Base-by-base conservation (phyloP, 2,329 filamentous ascomycete genomes). In the Fusarium sp. region DNA sequence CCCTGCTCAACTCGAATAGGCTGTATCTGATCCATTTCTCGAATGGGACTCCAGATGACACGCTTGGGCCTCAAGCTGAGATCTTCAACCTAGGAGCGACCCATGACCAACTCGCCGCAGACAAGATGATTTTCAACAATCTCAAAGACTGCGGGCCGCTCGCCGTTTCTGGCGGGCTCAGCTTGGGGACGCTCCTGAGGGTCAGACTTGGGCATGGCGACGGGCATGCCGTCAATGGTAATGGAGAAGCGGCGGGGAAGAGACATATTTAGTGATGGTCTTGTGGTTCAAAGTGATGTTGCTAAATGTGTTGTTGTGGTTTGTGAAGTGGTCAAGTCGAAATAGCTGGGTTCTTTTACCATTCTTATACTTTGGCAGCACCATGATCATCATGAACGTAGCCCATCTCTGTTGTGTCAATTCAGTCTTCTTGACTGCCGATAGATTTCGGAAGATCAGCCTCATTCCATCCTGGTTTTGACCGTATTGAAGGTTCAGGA, bases 21-120 rank as follows among this genome's bases (percentile, higher is more conserved):
- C 19, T 55, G 66, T 4, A 70, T 2, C 0, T 2, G n/a, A n/a
- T 25, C 0, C 6, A 8, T 19, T 1, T 42, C 12, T 0, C 50
- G 23, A 4, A 5, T 42, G 5, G 0, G 34, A 9, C 49, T 48
- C 67, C 67, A 70, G 0, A 45, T n/a, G 6, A 70, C 26, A 2
- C 12, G 34, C 31, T 69, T 69, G 13, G 67, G 67, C 26, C 14
- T 4, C 3, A 70, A 3, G 7, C 66, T 67, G 1, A 3, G 16
- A 3, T 70, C 62, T 12, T 70, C 67, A 2, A 14, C 3, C 2
- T 14, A 4, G 3, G 6, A 19, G 2, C 67, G 67, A 3, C 67
- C 67, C 26, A 54, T 16, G 8, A 12, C 51, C 6, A 21, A 34
- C 1, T 4, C 2, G 8, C 39, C 51, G 4, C 8, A 16, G 5